Evolutionary conservation across 169 alveolate species (phyloP), one percentile per base, ranked within the genome.

Genomic region (Cytauxzoon felis): DNA sequence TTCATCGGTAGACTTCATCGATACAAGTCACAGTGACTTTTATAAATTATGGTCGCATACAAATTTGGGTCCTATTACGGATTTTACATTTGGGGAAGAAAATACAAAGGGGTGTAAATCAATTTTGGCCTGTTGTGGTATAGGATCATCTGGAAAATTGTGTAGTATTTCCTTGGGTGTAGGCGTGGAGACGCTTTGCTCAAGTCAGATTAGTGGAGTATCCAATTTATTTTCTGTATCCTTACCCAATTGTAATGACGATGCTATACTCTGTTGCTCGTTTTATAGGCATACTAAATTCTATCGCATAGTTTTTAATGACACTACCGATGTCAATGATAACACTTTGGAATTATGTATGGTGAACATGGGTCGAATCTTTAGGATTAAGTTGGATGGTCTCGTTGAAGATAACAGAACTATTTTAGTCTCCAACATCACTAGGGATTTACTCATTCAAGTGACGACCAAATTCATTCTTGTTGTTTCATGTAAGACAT

Each of bases 61-160:
- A 3, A 73, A 73, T 54, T 43, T 73, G 34, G 83, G 83, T 6
- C 83, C 83, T 16, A 61, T 73, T 3, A 18, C 68, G 19, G 83
- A 73, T 48, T 73, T 73, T 38, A 64, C 83, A 1, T 73, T 57
- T 53, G 63, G 76, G 11, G 58, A 48, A 40, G 66, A 52, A 19
- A 33, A 54, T n/a, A 27, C 63, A 2, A 26, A 52, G 18, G 76
- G 70, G 23, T 16, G 61, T 9, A 29, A 32, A 5, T 41, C 79
- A 13, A 64, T 73, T 13, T 47, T 73, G 34, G 83, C 83, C 7
- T 73, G 83, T 34, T 73, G 83, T 24, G 83, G 83, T 4, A 40
- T 41, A 50, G 83, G 83, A 18, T 23, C 66, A 8, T 62, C 68
- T 16, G 78, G 78, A 38, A 38, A 64, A 9, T 66, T 73, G 6